phyloP scores from a whole-genome alignment of 106 monocot species.

The Dendrobium nobile region DNA sequence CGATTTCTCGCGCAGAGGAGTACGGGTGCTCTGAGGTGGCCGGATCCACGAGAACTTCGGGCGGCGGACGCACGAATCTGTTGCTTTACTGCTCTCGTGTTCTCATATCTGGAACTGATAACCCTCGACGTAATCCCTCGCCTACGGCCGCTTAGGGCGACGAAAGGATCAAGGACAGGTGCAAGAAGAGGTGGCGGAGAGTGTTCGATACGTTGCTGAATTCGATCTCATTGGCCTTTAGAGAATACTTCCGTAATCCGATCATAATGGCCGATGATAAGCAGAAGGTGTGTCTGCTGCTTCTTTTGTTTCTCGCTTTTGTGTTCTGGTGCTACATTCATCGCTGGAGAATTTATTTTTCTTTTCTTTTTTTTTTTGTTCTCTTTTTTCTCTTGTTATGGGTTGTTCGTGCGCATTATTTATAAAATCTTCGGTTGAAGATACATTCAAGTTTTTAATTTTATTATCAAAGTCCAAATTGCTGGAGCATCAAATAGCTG shows the following conservation, averaged over 20 bases:
- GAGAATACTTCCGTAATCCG: not conserved
- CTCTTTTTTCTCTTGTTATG: not conserved
- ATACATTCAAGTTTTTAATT: not conserved
- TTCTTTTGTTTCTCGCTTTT: not conserved
- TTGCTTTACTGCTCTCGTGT: not conserved
- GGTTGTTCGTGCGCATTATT: not conserved
- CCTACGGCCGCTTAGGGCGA: not conserved
- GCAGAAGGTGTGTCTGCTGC: not conserved
- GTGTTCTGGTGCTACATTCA: not conserved
- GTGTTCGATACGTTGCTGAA: not conserved
- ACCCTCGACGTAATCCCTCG: not conserved
- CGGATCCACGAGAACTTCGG: constrained; percentile 1
- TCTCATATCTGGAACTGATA: not conserved
- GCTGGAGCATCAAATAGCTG: not conserved
- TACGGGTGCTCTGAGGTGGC: not conserved
- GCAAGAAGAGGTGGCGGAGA: constrained; percentile 1
- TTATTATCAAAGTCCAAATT: not conserved
- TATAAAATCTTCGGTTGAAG: not conserved
- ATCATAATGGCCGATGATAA: not conserved
- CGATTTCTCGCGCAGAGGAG: not conserved
- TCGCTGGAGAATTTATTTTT: not conserved
- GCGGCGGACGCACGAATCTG: not conserved
- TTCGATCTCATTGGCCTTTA: not conserved
- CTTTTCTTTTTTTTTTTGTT: not conserved
- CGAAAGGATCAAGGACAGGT: not conserved